Evolutionary conservation across 75 land plant genomes (phyloP).

Genomic region (Isoetes taiwanensis): DNA sequence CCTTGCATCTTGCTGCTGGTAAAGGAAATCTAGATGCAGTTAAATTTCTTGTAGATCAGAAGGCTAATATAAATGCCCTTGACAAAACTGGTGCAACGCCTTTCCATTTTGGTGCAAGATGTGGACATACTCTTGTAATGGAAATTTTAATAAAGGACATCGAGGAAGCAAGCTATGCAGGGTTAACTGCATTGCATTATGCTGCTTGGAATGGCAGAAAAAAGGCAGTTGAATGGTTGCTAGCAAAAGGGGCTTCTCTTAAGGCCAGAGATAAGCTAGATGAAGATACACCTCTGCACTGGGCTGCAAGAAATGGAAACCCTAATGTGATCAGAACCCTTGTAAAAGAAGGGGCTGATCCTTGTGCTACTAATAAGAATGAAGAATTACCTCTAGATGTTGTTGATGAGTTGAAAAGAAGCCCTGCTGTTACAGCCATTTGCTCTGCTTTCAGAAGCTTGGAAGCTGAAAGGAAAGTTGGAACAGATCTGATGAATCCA

Average conservation of each 20-base stretch:
- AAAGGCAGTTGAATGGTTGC: neutral
- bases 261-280: neutral
- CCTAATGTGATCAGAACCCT: neutral
- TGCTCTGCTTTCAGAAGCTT: neutral
- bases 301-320: neutral
- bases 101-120: constrained; percentile 1
- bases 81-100: constrained; percentile 5
- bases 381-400: neutral
- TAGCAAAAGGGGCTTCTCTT: neutral
- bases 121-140: neutral
- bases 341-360: neutral
- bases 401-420: neutral
- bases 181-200: constrained; percentile 4
- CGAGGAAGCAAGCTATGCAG: neutral
- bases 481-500: too few species aligned
- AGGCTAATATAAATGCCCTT: neutral
- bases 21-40: neutral
- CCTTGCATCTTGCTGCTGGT: neutral
- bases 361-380: neutral
- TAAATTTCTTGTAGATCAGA: neutral
- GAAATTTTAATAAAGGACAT: neutral
- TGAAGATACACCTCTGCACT: neutral
- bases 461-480: neutral
- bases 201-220: constrained; percentile 1
- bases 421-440: neutral